Base-by-base conservation (phyloP, 2,329 filamentous ascomycete species). In the Alternaria metachromatica region DNA sequence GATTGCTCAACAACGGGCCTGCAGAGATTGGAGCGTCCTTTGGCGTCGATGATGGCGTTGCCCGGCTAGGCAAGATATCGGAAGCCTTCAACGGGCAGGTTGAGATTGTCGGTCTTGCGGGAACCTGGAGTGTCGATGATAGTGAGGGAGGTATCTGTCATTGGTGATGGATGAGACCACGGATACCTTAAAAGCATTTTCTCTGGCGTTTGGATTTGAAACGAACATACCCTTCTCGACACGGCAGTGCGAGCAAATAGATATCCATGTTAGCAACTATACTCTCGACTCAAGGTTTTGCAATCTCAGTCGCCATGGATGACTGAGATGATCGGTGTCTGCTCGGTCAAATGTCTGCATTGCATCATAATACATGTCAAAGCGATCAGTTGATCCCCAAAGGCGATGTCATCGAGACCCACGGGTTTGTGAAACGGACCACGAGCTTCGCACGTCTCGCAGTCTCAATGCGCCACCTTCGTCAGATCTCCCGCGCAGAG, bases 71-170 rank as follows among this genome's bases (percentile, higher is more conserved):
- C 46, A 87, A 86, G 70, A 77, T 87, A 49, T 84, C 82, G 20
- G 86, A 87, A 73, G 82, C 85, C 43, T 80, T 84, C 1, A 83
- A 86, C 67, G 87, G 86, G 2, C 84, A 86, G 65, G 79, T 87
- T 26, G 84, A 88, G 73, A 83, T 88, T 62, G 87, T 89, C 58
- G 94, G 94, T 0, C 82, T 97, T 56, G 93, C 94, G 6, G 93
- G 92, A 3, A 90, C 89, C 0, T 97, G 94, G 94, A 91, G 89
- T n/a, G 90, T 96, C 76, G 93, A 96, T 73, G 93, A 97, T 62
- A 89, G 89, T 55, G 94, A 88, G 66, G 87, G 87, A 23, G 88
- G 88, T 30, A 75, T 78, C 66, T 74, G 75, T 72, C 53, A 59
- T 58, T 65, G 45, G 37, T 62, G 30, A 46, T 60, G 13, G 4